Evolutionary conservation across 208 protist species (phyloP).

Genomic region (Zelonia costaricensis): DNA sequence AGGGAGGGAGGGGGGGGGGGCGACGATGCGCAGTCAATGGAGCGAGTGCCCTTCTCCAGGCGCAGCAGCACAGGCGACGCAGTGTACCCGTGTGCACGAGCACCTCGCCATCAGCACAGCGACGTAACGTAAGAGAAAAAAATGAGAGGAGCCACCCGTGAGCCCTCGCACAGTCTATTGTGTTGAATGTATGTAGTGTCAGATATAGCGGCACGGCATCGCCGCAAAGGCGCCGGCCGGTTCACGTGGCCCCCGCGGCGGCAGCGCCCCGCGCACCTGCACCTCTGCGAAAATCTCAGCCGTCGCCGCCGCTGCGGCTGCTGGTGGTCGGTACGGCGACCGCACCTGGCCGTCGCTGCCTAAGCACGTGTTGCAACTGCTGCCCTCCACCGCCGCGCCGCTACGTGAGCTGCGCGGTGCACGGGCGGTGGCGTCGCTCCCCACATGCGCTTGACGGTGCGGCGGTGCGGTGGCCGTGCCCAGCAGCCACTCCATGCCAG

Average conservation of each 20-base stretch:
- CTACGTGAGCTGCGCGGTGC: neutral
- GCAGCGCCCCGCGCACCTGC: slow-evolving; percentile 3
- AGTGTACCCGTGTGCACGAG: no score
- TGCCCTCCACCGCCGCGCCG: neutral
- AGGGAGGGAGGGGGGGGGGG: no score
- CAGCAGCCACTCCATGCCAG: slow-evolving; percentile 19
- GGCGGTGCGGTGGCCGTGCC: neutral
- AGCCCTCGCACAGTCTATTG: no score
- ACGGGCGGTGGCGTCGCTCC: neutral
- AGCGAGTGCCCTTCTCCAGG: no score
- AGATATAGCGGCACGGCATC: slow-evolving; percentile 17
- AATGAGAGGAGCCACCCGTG: no score
- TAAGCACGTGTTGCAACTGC: no score
- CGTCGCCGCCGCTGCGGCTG: neutral
- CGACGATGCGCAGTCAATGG: no score
- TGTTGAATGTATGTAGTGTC: no score
- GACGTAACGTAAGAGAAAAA: no score
- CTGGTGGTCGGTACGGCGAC: neutral
- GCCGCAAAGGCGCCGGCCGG: neutral
- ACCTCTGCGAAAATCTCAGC: neutral
- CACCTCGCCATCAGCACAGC: no score
- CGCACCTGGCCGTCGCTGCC: neutral
- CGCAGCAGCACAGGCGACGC: no score
- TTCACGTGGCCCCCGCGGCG: slow-evolving; percentile 10
- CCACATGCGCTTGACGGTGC: neutral